phyloP scores from a whole-genome alignment of 1,284 basidiomycete genomes.

The Termitomyces sp. region DNA sequence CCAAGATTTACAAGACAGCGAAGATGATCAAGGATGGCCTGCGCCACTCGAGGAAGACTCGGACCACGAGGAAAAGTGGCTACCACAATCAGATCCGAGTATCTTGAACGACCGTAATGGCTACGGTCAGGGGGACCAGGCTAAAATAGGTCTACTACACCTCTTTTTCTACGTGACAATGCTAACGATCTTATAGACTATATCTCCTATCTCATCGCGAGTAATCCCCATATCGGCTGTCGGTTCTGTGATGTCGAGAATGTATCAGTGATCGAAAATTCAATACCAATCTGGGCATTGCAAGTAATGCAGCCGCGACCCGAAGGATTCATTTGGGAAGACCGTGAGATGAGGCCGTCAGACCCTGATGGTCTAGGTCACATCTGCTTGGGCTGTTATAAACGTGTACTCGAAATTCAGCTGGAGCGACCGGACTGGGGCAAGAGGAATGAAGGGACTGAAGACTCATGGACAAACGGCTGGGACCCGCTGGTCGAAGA shows the following conservation, averaged over 20 bases:
- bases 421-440: background rate
- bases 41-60: background rate
- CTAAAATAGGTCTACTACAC: background rate
- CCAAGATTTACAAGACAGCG: background rate
- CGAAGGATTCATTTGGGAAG: constrained; percentile 5
- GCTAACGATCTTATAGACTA: background rate
- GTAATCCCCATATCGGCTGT: background rate
- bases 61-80: background rate
- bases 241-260: background rate
- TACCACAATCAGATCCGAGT: background rate
- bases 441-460: background rate
- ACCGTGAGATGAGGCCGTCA: background rate
- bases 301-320: background rate
- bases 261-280: background rate
- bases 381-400: constrained; percentile 4
- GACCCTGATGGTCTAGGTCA: constrained; percentile 2
- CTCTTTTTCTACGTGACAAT: background rate
- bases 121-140: background rate
- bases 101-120: background rate
- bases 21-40: background rate
- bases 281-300: background rate
- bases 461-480: background rate
- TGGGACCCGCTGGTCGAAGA: background rate
- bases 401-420: background rate
- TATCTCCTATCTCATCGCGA: constrained; percentile 1